Evolutionary conservation across 2,329 filamentous ascomycete genomes (phyloP), one percentile per base, ranked within the genome.

Genomic region (Botryosphaeria dothidea): DNA sequence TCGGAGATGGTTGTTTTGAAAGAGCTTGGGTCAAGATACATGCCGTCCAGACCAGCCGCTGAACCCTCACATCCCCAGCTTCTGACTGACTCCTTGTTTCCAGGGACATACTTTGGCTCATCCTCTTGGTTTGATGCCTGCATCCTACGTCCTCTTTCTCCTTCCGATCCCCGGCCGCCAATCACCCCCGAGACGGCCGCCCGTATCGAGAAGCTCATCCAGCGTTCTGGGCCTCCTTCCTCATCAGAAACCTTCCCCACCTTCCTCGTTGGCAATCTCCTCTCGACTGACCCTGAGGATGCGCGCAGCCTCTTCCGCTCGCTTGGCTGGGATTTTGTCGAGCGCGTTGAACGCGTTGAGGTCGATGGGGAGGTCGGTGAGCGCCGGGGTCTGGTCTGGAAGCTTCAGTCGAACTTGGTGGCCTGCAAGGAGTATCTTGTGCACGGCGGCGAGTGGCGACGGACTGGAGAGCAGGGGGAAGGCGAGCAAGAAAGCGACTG

Each of bases 111-210:
- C 60, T 54, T 66, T 11, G 74, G 73, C 3, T 73, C 73, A 2
- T 75, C 41, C 29, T 58, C 73, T 3, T 77, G 75, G 75, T 63
- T 74, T 7, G 75, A 77, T 31, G 68, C 70, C 1, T 74, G 72
- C 7, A 74, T 77, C 15, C 36, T 75, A 6, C 70, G 73, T 9
- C 68, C 66, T 1, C 74, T 75, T 7, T 31, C 74, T 6, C 68
- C 72, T 21, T 60, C 56, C 1, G 29, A 23, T n/a, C 41, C 56
- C 0, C 56, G 56, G 4, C 56, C 41, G 7, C 38, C 56, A 13
- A 36, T 60, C n/a, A 21, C 25, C 5, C 67, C 66, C 2, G 43
- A 68, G 2, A 65, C 68, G 9, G 43, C 52, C 7, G 2, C 65
- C 68, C 48, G 46, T 23, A 51, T 52, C 61, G 36, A 45, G 23